Conservation (phyloP, 2,329 filamentous ascomycete genomes). For the Whalleya microplaca region DNA sequence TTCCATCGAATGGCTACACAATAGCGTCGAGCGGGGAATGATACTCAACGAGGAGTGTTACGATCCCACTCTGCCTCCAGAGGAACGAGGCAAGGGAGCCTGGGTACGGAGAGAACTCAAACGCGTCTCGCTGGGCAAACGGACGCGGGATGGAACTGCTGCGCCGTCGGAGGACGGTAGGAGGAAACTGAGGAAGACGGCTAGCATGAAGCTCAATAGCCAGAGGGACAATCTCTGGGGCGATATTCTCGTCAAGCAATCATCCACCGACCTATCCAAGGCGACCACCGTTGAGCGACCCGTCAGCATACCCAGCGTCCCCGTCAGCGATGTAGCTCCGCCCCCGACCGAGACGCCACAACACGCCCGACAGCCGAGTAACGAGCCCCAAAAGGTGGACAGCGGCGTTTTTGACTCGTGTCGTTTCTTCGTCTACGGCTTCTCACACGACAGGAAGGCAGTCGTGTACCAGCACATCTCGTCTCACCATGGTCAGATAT, state of each 20-base stretch:
- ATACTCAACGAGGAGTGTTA: constrained; percentile 86
- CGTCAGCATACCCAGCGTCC: constrained; percentile 15
- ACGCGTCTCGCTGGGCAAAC: constrained; percentile 59
- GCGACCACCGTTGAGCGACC: constrained; percentile 12
- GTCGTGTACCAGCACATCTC: constrained; percentile 52
- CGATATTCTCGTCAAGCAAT: constrained; percentile 70
- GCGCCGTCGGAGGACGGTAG: constrained; percentile 59
- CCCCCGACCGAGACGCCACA: constrained; percentile 6
- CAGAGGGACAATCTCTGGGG: constrained; percentile 89
- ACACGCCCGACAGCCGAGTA: constrained; percentile 2
- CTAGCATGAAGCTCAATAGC: constrained; percentile 79
- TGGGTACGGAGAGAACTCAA: constrained; percentile 63
- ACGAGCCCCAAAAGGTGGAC: constrained; percentile 16
- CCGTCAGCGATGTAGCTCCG: constrained; percentile 2
- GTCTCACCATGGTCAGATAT: constrained; percentile 52
- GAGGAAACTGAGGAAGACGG: constrained; percentile 84
- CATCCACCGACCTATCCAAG: constrained; percentile 35
- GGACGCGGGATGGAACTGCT: constrained; percentile 54
- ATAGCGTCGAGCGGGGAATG: constrained; percentile 86
- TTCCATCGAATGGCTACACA: constrained; percentile 80
- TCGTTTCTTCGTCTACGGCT: constrained; percentile 64
- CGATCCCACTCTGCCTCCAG: constrained; percentile 70
- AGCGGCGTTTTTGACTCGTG: constrained; percentile 58
- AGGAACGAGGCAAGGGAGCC: constrained; percentile 77
- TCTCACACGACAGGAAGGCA: constrained; percentile 54